These are phyloP conservation scores for Solanum etuberosum DNA, from an alignment of 257 asterid genomes.

Conservation along the genomic window DNA sequence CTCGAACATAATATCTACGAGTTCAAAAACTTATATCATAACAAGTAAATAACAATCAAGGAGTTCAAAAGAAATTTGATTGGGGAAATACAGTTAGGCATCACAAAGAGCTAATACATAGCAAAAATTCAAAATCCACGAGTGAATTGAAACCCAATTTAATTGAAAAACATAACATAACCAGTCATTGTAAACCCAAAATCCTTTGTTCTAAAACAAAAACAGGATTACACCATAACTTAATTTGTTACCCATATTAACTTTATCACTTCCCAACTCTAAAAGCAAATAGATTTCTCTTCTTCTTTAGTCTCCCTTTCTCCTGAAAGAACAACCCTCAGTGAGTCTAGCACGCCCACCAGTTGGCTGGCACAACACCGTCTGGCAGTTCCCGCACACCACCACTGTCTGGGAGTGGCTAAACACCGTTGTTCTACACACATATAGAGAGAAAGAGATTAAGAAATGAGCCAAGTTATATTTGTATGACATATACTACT, in stretches of 20 bases:
- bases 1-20: not conserved
- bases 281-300: not conserved
- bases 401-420: constrained; percentile 28
- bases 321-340: constrained; percentile 27
- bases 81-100: not conserved
- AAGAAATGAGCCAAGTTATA: not conserved
- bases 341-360: constrained; percentile 29
- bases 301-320: constrained; percentile 12
- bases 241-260: not conserved
- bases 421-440: constrained; percentile 21
- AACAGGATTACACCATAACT: not conserved
- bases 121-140: not conserved
- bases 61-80: not conserved
- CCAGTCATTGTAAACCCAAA: not conserved
- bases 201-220: not conserved
- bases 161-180: not conserved
- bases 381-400: constrained; percentile 28
- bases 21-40: not conserved
- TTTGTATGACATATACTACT: not conserved
- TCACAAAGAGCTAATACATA: not conserved
- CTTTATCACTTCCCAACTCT: not conserved
- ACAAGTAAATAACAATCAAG: not conserved
- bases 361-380: constrained; percentile 25
- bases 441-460: not conserved
- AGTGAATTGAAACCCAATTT: not conserved